These are phyloP conservation scores for Cystofilobasidium ferigula DNA, from an alignment of 768 basidiomycete species.

Conservation along the genomic window DNA sequence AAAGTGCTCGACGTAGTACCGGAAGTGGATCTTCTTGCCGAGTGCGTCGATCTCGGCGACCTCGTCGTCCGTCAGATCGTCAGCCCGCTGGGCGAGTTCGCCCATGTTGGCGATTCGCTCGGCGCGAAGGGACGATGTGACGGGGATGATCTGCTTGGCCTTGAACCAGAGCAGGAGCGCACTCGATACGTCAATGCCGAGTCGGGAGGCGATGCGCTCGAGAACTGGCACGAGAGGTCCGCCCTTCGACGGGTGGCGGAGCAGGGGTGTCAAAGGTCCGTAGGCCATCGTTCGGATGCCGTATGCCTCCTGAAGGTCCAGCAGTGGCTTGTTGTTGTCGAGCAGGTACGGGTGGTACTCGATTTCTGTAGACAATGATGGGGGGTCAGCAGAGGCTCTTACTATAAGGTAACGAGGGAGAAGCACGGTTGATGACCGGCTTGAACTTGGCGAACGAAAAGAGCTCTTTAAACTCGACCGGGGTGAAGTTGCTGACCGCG, in stretches of 20 bases:
- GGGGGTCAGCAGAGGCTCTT: too few species aligned
- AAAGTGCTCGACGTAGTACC: slow-evolving; percentile 29
- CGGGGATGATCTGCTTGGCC: slow-evolving; percentile 32
- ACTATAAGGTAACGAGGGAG: too few species aligned
- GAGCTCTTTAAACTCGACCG: slow-evolving; percentile 34
- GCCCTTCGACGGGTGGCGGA: slow-evolving; percentile 26
- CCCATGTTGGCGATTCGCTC: slow-evolving; percentile 31
- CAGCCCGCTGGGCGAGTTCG: slow-evolving; percentile 27
- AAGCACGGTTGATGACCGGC: slow-evolving; percentile 36
- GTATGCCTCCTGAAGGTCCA: slow-evolving; percentile 32
- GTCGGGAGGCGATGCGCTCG: slow-evolving; percentile 18
- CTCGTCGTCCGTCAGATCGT: slow-evolving; percentile 34
- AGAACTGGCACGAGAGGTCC: slow-evolving; percentile 2
- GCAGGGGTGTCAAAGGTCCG: slow-evolving; percentile 31
- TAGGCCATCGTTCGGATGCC: slow-evolving; percentile 34
- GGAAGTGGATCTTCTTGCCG: slow-evolving; percentile 35
- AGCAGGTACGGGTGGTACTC: slow-evolving; percentile 40
- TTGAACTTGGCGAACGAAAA: slow-evolving; percentile 34
- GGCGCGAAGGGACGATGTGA: slow-evolving; percentile 30
- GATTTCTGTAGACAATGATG: slow-evolving; percentile 31
- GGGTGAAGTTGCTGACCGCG: slow-evolving; percentile 37
- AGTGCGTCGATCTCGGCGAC: slow-evolving; percentile 36
- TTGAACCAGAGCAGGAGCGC: slow-evolving; percentile 36
- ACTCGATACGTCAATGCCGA: slow-evolving; percentile 29
- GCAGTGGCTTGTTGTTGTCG: slow-evolving; percentile 29